Evolutionary conservation across 2,329 filamentous ascomycete genomes (phyloP).

Genomic region (Aspergillus fijiensis): DNA sequence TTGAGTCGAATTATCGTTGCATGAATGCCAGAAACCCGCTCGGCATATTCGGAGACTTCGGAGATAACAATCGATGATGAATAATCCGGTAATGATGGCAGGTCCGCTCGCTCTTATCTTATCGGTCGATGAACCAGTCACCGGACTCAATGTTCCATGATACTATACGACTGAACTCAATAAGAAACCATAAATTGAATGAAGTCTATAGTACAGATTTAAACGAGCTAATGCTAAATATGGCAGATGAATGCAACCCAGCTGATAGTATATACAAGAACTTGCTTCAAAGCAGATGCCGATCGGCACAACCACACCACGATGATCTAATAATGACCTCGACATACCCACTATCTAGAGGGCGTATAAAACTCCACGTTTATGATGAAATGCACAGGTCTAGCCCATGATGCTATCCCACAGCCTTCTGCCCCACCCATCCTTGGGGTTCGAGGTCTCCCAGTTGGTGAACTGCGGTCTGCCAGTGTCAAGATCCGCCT

Average conservation of each 20-base stretch:
- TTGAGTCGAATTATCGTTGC: neutral
- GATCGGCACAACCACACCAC: neutral
- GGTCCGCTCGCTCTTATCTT: neutral
- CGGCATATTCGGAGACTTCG: slow-evolving; percentile 1
- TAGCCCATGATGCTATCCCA: slow-evolving; percentile 7
- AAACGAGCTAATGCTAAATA: neutral
- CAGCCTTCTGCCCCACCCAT: slow-evolving; percentile 21
- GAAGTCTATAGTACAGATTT: neutral
- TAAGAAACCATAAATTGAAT: neutral
- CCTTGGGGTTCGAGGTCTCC: slow-evolving; percentile 29
- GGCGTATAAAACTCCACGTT: neutral
- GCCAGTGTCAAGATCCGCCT: slow-evolving; percentile 46
- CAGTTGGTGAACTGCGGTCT: slow-evolving; percentile 30
- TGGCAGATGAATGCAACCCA: neutral
- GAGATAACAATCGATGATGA: neutral
- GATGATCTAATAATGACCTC: neutral
- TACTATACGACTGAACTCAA: neutral
- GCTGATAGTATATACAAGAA: neutral
- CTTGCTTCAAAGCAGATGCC: neutral
- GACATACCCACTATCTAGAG: neutral
- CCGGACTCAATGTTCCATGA: too few species aligned
- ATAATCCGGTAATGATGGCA: slow-evolving; percentile 2
- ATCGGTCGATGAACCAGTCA: neutral
- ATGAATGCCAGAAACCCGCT: neutral
- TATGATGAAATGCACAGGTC: neutral